These are phyloP conservation scores for Silene uniflora DNA, from an alignment of 148 eudicot genomes.

Conservation along the genomic window DNA sequence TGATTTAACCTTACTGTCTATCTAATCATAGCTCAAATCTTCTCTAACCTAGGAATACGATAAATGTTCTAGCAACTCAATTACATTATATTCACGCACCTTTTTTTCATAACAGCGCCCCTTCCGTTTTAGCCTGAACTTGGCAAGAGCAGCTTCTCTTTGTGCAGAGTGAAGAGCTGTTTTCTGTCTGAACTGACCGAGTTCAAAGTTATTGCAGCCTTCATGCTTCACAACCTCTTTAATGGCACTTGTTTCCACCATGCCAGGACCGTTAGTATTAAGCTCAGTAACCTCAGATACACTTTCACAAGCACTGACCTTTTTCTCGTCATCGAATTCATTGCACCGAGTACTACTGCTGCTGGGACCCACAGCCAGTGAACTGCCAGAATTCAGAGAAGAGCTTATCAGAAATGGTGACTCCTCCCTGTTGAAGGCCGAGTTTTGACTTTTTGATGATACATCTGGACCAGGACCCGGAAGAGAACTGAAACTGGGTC, in stretches of 20 bases:
- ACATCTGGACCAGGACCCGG: slow-evolving; percentile 11
- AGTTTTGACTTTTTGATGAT: slow-evolving; percentile 20
- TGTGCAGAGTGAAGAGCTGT: slow-evolving; percentile 32
- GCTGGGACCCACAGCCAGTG: slow-evolving; percentile 17
- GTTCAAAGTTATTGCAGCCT: slow-evolving; percentile 19
- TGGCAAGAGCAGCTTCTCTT: slow-evolving; percentile 49
- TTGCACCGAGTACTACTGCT: slow-evolving; percentile 23
- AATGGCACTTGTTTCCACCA: slow-evolving; percentile 11
- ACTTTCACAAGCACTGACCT: slow-evolving; percentile 29
- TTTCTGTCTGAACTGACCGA: slow-evolving; percentile 22
- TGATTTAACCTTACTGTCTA: too few species aligned
- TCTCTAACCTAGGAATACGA: too few species aligned
- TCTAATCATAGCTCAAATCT: too few species aligned
- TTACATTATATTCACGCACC: slow-evolving; percentile 24
- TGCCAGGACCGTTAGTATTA: slow-evolving; percentile 18
- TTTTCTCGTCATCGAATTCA: slow-evolving; percentile 18
- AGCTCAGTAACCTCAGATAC: slow-evolving; percentile 24
- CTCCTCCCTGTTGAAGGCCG: slow-evolving; percentile 29
- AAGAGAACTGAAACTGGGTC: slow-evolving; percentile 21
- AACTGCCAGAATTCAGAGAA: slow-evolving; percentile 30
- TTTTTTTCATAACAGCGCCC: slow-evolving; percentile 49
- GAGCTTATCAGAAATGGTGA: slow-evolving; percentile 33
- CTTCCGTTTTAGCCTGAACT: slow-evolving; percentile 44
- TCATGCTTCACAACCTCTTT: slow-evolving; percentile 31
- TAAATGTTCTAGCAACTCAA: background rate